A percentile compares a stretch with the other conserved stretches of the same genome.
Conservation (phyloP, 306 rosid species). For the Rubus idaeus region DNA sequence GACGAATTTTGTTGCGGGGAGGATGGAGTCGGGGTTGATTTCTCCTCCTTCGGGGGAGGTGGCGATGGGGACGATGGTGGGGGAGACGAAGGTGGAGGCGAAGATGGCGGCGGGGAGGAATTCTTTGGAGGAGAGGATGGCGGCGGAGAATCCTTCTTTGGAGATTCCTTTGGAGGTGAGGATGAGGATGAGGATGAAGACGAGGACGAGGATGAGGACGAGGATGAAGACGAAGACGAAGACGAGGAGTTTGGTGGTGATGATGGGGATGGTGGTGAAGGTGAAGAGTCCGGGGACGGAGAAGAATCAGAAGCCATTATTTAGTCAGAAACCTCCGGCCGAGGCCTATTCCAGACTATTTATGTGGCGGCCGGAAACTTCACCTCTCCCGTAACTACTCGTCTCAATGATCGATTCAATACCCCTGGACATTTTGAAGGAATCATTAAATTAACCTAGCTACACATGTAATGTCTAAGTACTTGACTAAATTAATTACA, state of each 20-base stretch:
- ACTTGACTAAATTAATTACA: background rate
- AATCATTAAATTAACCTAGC: background rate
- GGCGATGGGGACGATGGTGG: background rate
- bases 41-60: background rate
- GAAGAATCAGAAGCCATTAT: constrained; percentile 45
- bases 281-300: constrained; percentile 28
- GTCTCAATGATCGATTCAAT: constrained; percentile 31
- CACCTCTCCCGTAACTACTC: constrained; percentile 35
- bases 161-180: constrained; percentile 6
- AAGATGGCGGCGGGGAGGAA: background rate
- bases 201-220: background rate
- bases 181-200: background rate
- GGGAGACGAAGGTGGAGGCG: constrained; percentile 9
- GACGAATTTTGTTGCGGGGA: background rate
- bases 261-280: constrained; percentile 21
- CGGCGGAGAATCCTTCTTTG: constrained; percentile 19
- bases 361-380: constrained; percentile 42
- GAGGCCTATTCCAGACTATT: constrained; percentile 20
- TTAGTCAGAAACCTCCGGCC: constrained; percentile 45
- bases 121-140: constrained; percentile 11
- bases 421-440: constrained; percentile 28
- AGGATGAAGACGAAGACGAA: too few relatives aligned
- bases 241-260: constrained; percentile 2
- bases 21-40: too few relatives aligned
- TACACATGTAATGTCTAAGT: background rate